Conservation (phyloP, 306 rosid genomes). For the Ormosia semicastrata region DNA sequence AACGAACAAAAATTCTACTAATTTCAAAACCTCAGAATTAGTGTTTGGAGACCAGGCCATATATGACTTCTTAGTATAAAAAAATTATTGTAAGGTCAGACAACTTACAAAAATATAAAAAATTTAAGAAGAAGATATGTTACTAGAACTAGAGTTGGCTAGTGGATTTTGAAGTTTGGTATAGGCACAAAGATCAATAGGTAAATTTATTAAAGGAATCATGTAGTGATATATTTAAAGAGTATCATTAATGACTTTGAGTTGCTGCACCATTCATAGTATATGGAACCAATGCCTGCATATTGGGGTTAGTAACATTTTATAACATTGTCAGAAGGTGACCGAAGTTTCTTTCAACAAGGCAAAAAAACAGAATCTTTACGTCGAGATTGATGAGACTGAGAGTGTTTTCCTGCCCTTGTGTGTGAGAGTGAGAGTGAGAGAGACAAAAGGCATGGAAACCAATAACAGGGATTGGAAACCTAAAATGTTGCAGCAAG, state of each 20-base stretch:
- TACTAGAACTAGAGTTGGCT: neutral
- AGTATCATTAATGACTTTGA: conserved; percentile 13
- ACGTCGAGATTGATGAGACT: conserved; percentile 33
- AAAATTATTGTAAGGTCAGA: conserved; percentile 26
- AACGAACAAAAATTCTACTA: conserved; percentile 45
- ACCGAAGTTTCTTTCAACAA: conserved; percentile 42
- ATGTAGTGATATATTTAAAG: neutral
- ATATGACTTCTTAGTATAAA: neutral
- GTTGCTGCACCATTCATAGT: conserved; percentile 11
- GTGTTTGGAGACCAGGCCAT: conserved; percentile 31
- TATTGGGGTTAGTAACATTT: conserved; percentile 32
- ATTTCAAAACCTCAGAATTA: conserved; percentile 54
- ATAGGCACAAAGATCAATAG: conserved; percentile 33
- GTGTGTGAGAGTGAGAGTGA: neutral
- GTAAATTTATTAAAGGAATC: conserved; percentile 7
- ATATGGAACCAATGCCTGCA: conserved; percentile 37
- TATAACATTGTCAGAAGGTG: conserved; percentile 29
- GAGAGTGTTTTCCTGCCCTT: neutral
- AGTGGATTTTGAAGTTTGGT: conserved; percentile 16
- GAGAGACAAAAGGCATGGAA: conserved; percentile 21
- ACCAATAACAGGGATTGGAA: conserved; percentile 13
- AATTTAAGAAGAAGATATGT: conserved; percentile 6
- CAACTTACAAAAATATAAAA: neutral
- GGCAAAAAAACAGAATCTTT: conserved; percentile 37
- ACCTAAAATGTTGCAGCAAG: conserved; percentile 22